A percentile compares a stretch with the other conserved stretches of the same genome.
Evolutionary conservation across 192 early-diverging fungal genomes (phyloP).

Genomic region (Coemansia furcata): DNA sequence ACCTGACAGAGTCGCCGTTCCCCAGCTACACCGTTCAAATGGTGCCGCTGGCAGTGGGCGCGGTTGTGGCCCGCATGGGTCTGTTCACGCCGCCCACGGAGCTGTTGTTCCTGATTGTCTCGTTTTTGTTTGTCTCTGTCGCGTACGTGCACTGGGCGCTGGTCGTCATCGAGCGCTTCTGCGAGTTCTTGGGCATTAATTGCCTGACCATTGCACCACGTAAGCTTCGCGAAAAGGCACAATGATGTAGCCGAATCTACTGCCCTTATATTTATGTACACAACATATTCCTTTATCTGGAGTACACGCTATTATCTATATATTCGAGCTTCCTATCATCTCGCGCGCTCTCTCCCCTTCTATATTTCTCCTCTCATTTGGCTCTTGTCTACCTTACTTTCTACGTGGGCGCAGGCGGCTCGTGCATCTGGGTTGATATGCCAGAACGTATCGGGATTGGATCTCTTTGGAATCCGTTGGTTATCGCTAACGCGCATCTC

Average conservation of each 20-base stretch:
- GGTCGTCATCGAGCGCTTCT: conserved; percentile 85
- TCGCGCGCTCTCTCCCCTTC: background rate
- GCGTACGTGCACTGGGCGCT: conserved; percentile 86
- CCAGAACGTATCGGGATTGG: background rate
- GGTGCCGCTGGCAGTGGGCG: conserved; percentile 71
- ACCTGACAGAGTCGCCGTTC: conserved; percentile 79
- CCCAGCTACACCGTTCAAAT: conserved; percentile 80
- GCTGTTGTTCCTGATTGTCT: conserved; percentile 65
- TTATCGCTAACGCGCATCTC: background rate
- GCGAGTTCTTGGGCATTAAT: conserved; percentile 78
- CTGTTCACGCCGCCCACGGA: conserved; percentile 69
- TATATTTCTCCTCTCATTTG: background rate
- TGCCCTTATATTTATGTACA: background rate
- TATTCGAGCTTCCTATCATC: background rate
- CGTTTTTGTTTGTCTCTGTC: conserved; percentile 68
- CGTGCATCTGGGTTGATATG: background rate
- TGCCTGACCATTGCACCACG: conserved; percentile 74
- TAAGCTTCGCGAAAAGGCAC: conserved; percentile 50
- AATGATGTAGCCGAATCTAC: conserved; percentile 17
- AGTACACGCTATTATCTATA: conserved; percentile 6
- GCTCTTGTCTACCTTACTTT: background rate
- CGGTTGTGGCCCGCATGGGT: conserved; percentile 63
- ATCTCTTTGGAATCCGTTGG: background rate
- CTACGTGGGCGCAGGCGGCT: background rate
- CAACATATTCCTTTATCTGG: background rate